Base-by-base conservation (phyloP, 2,329 filamentous ascomycete genomes). In the Blastomyces percursus region DNA sequence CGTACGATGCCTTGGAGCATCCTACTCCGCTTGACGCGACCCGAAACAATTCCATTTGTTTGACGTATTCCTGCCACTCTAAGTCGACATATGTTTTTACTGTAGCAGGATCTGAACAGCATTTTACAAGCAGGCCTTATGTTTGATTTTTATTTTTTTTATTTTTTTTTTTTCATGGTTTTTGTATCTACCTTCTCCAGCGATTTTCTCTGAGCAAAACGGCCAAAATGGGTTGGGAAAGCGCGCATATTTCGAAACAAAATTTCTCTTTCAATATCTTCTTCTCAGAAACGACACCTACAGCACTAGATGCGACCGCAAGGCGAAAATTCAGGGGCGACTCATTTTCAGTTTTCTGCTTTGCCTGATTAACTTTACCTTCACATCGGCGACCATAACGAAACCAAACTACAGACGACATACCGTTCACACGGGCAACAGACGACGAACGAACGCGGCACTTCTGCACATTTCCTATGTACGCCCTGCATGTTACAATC, bases 71-170 rank as follows among this genome's bases (percentile, higher is more conserved):
- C 35, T 42, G 35, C 35, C 54, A 35, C 40, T 16, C 40, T 59
- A 46, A 35, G 11, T 46, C 40, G 42, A 59, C 27, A 19, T 59
- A 42, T 48, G 42, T 32, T 59, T 59, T 59, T 59, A 59, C 16
- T 46, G 16, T 46, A 14, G 73, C 72, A 69, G 70, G 72, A 70
- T 68, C 67, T 48, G 57, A 59, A 59, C 57, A 59, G 57, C 57
- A 59, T 46, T 48, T 38, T 46, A 35, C 57, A 42, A 59, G 57
- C 42, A 59, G 57, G 57, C 65, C 67, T 67, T 70, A 68, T 71
- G 70, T 71, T 66, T 68, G 66, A 64, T 21, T 27, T 50, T 14
- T 4, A 21, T 21, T n/a, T 8, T 21, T 69, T 62, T 66, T 66
- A 64, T 67, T 64, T 63, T n/a, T 46, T 8, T 48, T 21, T 48